Base-by-base conservation (phyloP, 768 basidiomycete genomes). In the Phlebiopsis flavidoalba region DNA sequence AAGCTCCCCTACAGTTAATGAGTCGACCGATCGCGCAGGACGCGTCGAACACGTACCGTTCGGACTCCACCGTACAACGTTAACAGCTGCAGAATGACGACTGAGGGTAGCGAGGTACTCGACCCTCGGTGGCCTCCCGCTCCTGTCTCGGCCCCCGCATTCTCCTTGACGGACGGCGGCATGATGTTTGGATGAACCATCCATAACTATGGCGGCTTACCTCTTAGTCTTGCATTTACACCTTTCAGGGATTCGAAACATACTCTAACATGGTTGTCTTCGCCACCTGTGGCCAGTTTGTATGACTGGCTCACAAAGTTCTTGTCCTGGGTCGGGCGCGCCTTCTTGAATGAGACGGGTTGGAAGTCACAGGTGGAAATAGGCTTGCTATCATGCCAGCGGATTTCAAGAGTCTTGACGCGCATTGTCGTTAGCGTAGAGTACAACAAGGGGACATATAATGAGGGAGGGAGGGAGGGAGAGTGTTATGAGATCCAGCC, bases 311-410 rank as follows among this genome's bases (percentile, higher is more conserved):
- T 77, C 8, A 83, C 80, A 70, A 82, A 90, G 63, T 76, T 80
- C 71, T 75, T 78, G 63, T 78, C 77, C 63, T 85, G 80, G 17
- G 67, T 60, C 17, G 88, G 87, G 75, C 88, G 85, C 76, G 89
- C 87, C 73, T 87, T 89, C 79, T 90, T 91, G 79, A 81, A 91
- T 1, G 89, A 77, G 35, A 87, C 71, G 19, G 93, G 88, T 71
- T 98, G 97, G 70, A 97, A 97, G 79, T 99, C 97, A 73, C 92
- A 93, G 15, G 94, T 92, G 48, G 93, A 95, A 74, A 99, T 95
- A 49, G 94, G 94, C 70, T 93, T 93, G 73, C 83, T 86, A 78
- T 95, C 94, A 80, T 97, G 94, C 94, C 94, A 97, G 64, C 95
- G 83, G 70, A 97, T 97, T 77, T 95, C 94, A 49, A 95, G 83